Conservation (phyloP, 345 rosid genomes). For the sweet orange (Citrus sinensis) region DVS_A1.0 CM039162.1:2620501-2621000, state of each 20-base stretch:
- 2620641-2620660: background rate
- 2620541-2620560: no score
- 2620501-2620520: no score
- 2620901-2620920: background rate
- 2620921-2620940: background rate
- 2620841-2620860: background rate
- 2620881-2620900: background rate
- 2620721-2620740: background rate
- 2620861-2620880: background rate
- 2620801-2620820: background rate
- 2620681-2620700: constrained; percentile 12
- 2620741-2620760: background rate
- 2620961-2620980: background rate
- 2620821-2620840: background rate
- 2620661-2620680: constrained; percentile 4
- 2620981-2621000: background rate
- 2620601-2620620: no score
- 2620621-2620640: no score
- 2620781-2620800: background rate
- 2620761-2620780: background rate
- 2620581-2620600: no score
- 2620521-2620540: no score
- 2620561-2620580: no score
- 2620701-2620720: background rate
- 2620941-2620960: background rate